Evolutionary conservation across 768 basidiomycete genomes (phyloP).

Genomic region (Tubosaeta sp.): DNA sequence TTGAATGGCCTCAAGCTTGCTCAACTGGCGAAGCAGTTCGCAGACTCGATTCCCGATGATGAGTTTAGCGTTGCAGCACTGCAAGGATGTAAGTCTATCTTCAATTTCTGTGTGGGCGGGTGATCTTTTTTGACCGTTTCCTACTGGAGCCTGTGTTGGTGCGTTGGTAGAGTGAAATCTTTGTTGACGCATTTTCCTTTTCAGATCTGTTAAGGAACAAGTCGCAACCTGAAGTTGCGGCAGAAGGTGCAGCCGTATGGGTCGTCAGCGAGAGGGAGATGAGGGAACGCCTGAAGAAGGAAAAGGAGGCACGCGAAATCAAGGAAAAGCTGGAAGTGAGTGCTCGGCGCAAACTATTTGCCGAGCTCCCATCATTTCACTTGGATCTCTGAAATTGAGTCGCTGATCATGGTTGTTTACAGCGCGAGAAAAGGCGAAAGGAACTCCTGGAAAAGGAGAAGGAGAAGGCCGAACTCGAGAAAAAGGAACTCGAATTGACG

Average conservation of each 20-base stretch:
- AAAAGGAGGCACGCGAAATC: conserved; percentile 67
- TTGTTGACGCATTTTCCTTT: conserved; percentile 23
- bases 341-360: conserved; percentile 19
- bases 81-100: conserved; percentile 73
- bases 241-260: conserved; percentile 64
- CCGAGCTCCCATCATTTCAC: conserved; percentile 15
- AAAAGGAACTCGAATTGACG: conserved; percentile 57
- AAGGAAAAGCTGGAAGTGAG: conserved; percentile 66
- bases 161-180: conserved; percentile 18
- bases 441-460: conserved; percentile 46
- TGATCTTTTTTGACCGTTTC: conserved; percentile 3
- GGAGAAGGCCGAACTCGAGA: conserved; percentile 59
- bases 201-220: conserved; percentile 82
- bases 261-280: conserved; percentile 72
- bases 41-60: conserved; percentile 76
- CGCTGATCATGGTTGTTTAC: conserved; percentile 10
- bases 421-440: conserved; percentile 44
- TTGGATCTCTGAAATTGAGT: background rate
- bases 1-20: conserved; percentile 62
- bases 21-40: conserved; percentile 71
- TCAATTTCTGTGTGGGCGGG: conserved; percentile 11
- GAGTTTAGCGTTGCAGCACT: conserved; percentile 88
- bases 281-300: conserved; percentile 65
- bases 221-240: conserved; percentile 73
- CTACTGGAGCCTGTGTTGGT: conserved; percentile 20